Base-by-base conservation (phyloP, 2,329 filamentous ascomycete genomes). In the Acephala macrosclerotiorum region DNA sequence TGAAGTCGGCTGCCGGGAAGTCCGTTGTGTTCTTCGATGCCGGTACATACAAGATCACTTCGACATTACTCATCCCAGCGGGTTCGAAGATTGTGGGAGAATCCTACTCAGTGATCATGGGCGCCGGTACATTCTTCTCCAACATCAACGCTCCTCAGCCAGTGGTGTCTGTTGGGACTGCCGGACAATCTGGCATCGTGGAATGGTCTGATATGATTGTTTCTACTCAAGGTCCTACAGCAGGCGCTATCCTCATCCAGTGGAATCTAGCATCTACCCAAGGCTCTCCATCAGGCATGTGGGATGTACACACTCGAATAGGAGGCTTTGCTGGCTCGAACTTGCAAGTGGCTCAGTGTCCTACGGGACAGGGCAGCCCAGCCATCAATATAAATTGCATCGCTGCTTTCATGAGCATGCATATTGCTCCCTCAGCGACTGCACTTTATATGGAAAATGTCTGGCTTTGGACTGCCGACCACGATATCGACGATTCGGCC, bases 121-220 rank as follows among this genome's bases (percentile, higher is more conserved):
- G 60, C 6, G 61, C 57, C 5, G 85, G 86, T 14, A 64, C 70
- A 65, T 80, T 77, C 56, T 88, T 84, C 74, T 78, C 72, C 61
- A 76, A 82, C 63, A 74, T 77, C 0, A 75, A 68, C 49, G 77
- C 77, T 40, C 86, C 87, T 0, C 76, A 77, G 49, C 78, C 84
- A 1, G 77, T 88, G 25, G 75, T 87, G 12, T 76, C 79, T 71
- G 80, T 90, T 3, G 87, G 87, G 14, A 79, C 90, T 22, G 77
- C 79, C 2, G 87, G 87, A 2, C 82, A 90, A 16, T 76, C 76
- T 1, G 90, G 90, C 5, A 78, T 76, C 1, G 81, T 91, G 4
- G 88, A 92, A 74, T 86, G 87, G 79, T 85, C 83, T 1, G 87
- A 90, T 66, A 83, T 89, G 74, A 83, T 92, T 38, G 80, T 92